Evolutionary conservation across 176 grass and related monocot genomes (phyloP).

Genomic region (Paspalum notatum): DNA sequence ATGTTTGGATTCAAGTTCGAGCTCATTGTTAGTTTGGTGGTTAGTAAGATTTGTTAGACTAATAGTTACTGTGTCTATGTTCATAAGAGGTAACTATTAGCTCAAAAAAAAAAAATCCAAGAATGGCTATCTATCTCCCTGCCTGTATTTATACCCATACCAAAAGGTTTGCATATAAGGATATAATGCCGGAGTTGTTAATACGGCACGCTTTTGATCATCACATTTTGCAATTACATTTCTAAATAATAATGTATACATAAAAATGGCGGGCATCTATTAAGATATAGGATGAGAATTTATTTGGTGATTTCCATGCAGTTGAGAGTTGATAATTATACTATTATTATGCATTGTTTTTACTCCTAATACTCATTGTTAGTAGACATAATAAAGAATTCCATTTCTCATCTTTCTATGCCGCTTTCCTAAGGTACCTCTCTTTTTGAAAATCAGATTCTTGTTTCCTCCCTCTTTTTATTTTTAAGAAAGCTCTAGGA

Average conservation of each 20-base stretch:
- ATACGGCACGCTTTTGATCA: background rate
- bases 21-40: too few species aligned
- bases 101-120: too few species aligned
- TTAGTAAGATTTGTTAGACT: too few species aligned
- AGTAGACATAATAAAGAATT: background rate
- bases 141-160: too few species aligned
- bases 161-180: too few species aligned
- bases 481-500: background rate
- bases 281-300: background rate
- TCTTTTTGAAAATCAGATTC: constrained; percentile 21
- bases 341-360: background rate
- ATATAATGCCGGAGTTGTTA: too few species aligned
- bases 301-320: background rate
- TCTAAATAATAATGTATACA: background rate
- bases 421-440: background rate
- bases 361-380: background rate
- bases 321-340: background rate
- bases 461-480: background rate
- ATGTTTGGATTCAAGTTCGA: too few species aligned
- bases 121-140: too few species aligned
- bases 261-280: background rate
- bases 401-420: constrained; percentile 23
- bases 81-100: too few species aligned
- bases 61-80: too few species aligned
- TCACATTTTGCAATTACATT: background rate